Evolutionary conservation across 805 yeast genomes (phyloP).

Genomic region (Yamadazyma laniorum): DNA sequence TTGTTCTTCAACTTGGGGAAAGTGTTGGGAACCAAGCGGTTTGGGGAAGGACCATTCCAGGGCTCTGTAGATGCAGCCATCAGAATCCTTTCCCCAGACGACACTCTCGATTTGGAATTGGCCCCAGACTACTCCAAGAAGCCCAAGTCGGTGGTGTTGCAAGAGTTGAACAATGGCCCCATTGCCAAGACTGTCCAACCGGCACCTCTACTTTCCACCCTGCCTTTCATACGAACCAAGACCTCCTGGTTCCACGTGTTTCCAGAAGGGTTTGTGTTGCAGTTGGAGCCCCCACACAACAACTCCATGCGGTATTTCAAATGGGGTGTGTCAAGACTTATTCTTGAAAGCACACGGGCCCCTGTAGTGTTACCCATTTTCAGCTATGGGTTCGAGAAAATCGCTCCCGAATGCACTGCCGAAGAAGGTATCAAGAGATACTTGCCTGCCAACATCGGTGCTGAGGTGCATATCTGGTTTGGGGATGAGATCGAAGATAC

Average conservation of each 20-base stretch:
- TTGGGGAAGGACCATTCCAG: conserved; percentile 93
- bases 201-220: conserved; percentile 30
- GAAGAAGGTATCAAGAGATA: conserved; percentile 54
- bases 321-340: conserved; percentile 89
- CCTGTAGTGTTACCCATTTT: conserved; percentile 89
- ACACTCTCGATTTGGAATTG: conserved; percentile 51
- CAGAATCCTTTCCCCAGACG: conserved; percentile 75
- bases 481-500: conserved; percentile 70
- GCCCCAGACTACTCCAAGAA: conserved; percentile 8
- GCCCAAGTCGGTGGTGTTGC: conserved; percentile 33
- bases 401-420: conserved; percentile 74
- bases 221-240: conserved; percentile 58
- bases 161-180: conserved; percentile 30
- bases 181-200: conserved; percentile 21
- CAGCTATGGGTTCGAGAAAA: conserved; percentile 79
- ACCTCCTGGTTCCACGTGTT: conserved; percentile 92
- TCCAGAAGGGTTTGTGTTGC: conserved; percentile 94
- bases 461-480: conserved; percentile 63
- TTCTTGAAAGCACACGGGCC: conserved; percentile 76
- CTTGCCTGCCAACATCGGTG: conserved; percentile 63
- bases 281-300: conserved; percentile 70
- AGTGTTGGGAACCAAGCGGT: conserved; percentile 80
- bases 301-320: conserved; percentile 92
- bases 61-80: conserved; percentile 85
- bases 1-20: conserved; percentile 84